Conservation (phyloP, 495 filamentous ascomycete species). For the Penicillium paxilli region DNA sequence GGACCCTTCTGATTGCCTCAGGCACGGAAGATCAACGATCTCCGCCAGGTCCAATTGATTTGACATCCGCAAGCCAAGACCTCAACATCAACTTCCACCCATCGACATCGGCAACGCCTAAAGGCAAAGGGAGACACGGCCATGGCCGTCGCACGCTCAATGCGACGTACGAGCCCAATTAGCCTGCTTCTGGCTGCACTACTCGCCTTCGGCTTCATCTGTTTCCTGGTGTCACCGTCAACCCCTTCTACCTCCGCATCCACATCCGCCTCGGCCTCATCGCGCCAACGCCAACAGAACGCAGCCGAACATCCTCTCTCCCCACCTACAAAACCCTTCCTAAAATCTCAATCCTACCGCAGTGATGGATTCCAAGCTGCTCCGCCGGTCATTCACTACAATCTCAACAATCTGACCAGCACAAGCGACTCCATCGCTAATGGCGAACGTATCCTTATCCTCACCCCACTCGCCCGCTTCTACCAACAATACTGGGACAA, state of each 20-base stretch:
- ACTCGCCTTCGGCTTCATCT: slow-evolving; percentile 62
- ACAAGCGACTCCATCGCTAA: slow-evolving; percentile 71
- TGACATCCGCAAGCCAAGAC: slow-evolving; percentile 8
- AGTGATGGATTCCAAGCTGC: slow-evolving; percentile 59
- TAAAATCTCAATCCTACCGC: slow-evolving; percentile 58
- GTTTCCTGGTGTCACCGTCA: slow-evolving; percentile 60
- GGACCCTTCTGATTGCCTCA: not conserved
- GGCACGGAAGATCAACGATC: not conserved
- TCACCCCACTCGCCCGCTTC: slow-evolving; percentile 90
- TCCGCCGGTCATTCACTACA: slow-evolving; percentile 91
- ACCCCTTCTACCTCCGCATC: slow-evolving; percentile 35
- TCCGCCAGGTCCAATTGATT: not conserved
- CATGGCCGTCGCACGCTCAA: slow-evolving; percentile 57
- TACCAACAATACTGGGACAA: slow-evolving; percentile 97
- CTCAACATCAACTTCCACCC: slow-evolving; percentile 8
- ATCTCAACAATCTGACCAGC: slow-evolving; percentile 89
- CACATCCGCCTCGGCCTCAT: slow-evolving; percentile 30
- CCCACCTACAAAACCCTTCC: slow-evolving; percentile 80
- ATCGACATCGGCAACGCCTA: too few species aligned
- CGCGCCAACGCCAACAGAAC: slow-evolving; percentile 51
- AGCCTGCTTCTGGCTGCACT: slow-evolving; percentile 61
- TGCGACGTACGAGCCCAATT: slow-evolving; percentile 68
- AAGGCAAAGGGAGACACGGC: slow-evolving; percentile 18
- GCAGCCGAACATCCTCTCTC: slow-evolving; percentile 74
- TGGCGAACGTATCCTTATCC: slow-evolving; percentile 82